Conservation (phyloP, 2,329 filamentous ascomycete species). For the Curvularia sp. region DNA sequence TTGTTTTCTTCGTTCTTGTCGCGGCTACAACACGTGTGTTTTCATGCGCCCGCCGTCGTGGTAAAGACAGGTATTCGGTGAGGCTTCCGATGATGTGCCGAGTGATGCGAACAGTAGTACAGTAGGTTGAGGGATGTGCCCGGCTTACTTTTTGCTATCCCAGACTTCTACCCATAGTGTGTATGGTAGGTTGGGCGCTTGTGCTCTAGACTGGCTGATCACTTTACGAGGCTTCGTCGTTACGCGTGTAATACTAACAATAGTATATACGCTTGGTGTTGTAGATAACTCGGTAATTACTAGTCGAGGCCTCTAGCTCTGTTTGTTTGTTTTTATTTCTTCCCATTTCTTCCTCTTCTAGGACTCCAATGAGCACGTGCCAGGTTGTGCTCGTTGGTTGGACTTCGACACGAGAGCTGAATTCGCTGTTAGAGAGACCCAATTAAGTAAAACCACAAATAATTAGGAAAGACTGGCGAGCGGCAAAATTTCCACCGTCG, state of each 20-base stretch:
- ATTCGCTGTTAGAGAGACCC: not conserved
- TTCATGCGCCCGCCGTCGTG: not conserved
- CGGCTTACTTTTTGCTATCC: not conserved
- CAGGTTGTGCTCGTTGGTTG: not conserved
- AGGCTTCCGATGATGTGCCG: not conserved
- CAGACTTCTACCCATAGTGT: not conserved
- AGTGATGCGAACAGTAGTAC: not conserved
- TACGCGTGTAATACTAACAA: not conserved
- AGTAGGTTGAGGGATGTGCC: no score
- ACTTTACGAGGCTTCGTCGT: not conserved
- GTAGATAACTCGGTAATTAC: not conserved
- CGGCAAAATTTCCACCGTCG: not conserved
- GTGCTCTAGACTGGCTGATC: not conserved
- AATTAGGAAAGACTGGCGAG: constrained; percentile 3
- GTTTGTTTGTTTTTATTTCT: not conserved
- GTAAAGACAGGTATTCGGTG: not conserved
- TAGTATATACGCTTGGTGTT: not conserved
- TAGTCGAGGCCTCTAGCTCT: not conserved
- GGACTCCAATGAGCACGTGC: not conserved
- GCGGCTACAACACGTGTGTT: not conserved
- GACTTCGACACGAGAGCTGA: not conserved
- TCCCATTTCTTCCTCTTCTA: not conserved
- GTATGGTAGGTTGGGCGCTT: not conserved
- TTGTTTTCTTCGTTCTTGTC: not conserved
- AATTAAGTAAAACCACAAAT: not conserved